Base-by-base conservation (phyloP, 2,329 filamentous ascomycete genomes). In the Zymoseptoria tritici region DNA sequence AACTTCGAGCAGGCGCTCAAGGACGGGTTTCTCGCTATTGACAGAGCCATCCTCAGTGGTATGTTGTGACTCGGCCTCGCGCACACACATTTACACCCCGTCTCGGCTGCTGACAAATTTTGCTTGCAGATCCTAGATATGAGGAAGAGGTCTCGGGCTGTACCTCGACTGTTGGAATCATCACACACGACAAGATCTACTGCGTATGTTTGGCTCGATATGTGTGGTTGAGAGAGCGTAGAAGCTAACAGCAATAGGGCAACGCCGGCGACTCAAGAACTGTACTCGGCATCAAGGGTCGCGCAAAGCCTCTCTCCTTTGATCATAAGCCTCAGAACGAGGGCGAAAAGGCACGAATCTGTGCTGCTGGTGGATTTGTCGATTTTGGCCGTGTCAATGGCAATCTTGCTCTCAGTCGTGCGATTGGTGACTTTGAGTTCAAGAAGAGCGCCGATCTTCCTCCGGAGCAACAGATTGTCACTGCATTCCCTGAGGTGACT, bases 251-350 rank as follows among this genome's bases (percentile, higher is more conserved):
- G 42, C 29, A 58, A 57, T 68, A 99, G 94, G 94, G 91, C 71
- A 99, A 99, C 75, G 91, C 94, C 64, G 94, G 94, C 73, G 94
- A 99, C 76, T 99, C 94, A 64, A 86, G 94, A 80, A 90, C 88
- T 72, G 94, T 99, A 24, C 79, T 99, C 66, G 94, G 94, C 70
- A 91, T 99, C 72, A 99, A 97, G 80, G 94, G 94, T 66, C 85
- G 94, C 70, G 94, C 94, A 67, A 99, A 97, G 80, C 94, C 94
- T 56, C 82, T 99, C 62, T 99, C 94, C n/a, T 96, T 96, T 73
- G 94, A 99, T 75, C 94, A 99, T 82, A 99, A 99, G 79, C 94
- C 94, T 50, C 92, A 97, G 76, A 97, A 97, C 69, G 94, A 99
- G 83, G 90, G 86, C 74, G 94, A 99, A 79, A 97, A 96, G 78